phyloP scores from a whole-genome alignment of 2,329 filamentous ascomycete genomes.

The Hirsutella thompsonii region DNA sequence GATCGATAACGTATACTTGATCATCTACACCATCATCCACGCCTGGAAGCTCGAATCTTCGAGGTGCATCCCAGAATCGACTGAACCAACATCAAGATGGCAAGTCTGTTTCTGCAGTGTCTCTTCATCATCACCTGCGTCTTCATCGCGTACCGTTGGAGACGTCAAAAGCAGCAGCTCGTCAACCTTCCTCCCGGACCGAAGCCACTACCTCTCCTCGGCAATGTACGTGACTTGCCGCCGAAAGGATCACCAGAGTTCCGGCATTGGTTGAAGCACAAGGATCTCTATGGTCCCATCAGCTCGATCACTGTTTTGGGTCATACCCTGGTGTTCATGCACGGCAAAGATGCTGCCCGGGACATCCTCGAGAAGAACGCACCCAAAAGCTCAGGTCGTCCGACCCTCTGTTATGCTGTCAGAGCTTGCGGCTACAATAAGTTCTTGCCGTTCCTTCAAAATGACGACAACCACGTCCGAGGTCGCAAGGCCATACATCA shows the following conservation, averaged over 20 bases:
- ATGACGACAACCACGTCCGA: conserved; percentile 24
- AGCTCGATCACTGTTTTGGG: conserved; percentile 24
- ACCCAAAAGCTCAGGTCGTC: conserved; percentile 20
- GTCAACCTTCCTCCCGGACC: conserved; percentile 5
- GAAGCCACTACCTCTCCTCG: conserved; percentile 3
- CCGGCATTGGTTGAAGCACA: conserved; percentile 4
- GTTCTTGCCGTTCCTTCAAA: conserved; percentile 10
- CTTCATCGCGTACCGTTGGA: neutral
- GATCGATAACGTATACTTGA: too few species aligned
- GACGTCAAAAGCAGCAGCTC: neutral
- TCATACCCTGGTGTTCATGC: conserved; percentile 26
- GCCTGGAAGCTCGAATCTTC: too few species aligned
- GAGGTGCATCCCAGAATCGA: too few species aligned
- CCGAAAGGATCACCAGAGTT: neutral
- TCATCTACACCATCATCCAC: too few species aligned
- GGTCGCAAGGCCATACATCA: conserved; percentile 30
- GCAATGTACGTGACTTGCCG: conserved; percentile 4
- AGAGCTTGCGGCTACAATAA: conserved; percentile 20
- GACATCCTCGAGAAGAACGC: conserved; percentile 25
- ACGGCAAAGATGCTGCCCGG: conserved; percentile 19
- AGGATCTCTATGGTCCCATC: conserved; percentile 26
- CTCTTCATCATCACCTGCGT: neutral
- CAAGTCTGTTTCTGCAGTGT: too few species aligned
- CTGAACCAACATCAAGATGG: too few species aligned
- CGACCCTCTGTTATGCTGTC: conserved; percentile 14